Conservation (phyloP, 2,329 filamentous ascomycete genomes). For the Fusarium marasasianum region DNA sequence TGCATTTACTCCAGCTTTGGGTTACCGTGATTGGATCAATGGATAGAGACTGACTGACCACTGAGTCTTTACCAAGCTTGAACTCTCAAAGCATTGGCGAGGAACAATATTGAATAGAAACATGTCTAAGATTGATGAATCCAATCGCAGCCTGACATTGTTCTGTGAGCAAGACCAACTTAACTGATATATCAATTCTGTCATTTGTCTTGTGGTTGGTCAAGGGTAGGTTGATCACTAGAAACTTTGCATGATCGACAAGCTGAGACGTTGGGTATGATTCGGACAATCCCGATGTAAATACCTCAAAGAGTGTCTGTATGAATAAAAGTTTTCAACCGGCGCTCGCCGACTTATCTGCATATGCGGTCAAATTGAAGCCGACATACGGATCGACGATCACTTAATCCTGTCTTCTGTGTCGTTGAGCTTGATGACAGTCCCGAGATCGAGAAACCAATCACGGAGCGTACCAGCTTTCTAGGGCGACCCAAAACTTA, state of each 20-base stretch:
- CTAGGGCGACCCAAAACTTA: constrained; percentile 12
- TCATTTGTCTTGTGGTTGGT: constrained; percentile 1
- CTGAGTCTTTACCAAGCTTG: neutral
- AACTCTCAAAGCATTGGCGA: neutral
- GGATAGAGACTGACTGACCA: neutral
- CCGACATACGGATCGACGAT: neutral
- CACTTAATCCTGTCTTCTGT: constrained; percentile 6
- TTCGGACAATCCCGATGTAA: constrained; percentile 9
- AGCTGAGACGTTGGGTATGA: neutral
- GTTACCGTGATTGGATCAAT: neutral
- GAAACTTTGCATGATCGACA: neutral
- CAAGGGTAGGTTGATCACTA: neutral
- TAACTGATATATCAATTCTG: neutral
- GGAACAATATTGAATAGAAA: neutral
- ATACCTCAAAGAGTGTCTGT: neutral
- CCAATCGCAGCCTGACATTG: neutral
- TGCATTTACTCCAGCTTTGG: neutral
- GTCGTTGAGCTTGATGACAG: neutral
- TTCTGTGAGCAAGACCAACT: neutral
- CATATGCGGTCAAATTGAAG: neutral
- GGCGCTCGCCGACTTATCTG: neutral
- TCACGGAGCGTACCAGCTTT: neutral
- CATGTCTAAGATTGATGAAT: neutral
- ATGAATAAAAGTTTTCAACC: neutral
- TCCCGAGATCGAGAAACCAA: constrained; percentile 11